Conservation (phyloP, 345 rosid species). For the Lepidium aucheri region DNA sequence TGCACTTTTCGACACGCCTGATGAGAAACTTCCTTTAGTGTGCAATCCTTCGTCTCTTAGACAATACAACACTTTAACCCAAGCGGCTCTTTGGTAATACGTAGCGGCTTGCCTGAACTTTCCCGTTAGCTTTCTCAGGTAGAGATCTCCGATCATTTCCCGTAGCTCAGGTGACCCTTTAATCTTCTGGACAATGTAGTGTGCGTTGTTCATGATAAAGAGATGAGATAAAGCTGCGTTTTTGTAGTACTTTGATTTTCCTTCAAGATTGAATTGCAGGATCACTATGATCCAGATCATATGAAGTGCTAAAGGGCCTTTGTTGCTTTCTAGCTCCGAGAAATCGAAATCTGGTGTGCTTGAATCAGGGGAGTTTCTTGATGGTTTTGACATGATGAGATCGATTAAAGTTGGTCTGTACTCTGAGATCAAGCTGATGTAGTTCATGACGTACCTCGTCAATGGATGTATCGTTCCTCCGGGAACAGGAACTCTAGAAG, state of each 20-base stretch:
- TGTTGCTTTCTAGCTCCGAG: slow-evolving; percentile 59
- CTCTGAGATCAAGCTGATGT: slow-evolving; percentile 89
- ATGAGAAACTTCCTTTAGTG: slow-evolving; percentile 74
- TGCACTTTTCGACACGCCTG: slow-evolving; percentile 79
- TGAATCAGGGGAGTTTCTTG: slow-evolving; percentile 67
- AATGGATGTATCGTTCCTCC: slow-evolving; percentile 96
- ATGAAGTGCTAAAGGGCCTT: slow-evolving; percentile 70
- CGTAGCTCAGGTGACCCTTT: slow-evolving; percentile 73
- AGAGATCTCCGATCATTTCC: slow-evolving; percentile 95
- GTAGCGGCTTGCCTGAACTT: slow-evolving; percentile 78
- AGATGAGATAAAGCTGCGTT: slow-evolving; percentile 66
- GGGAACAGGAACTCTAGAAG: slow-evolving; percentile 72
- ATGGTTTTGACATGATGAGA: slow-evolving; percentile 87
- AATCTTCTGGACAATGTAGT: slow-evolving; percentile 79
- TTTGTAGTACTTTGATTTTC: slow-evolving; percentile 74
- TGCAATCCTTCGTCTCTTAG: slow-evolving; percentile 88
- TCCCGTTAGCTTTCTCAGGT: slow-evolving; percentile 65
- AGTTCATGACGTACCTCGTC: slow-evolving; percentile 97
- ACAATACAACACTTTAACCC: slow-evolving; percentile 81
- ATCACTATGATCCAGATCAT: slow-evolving; percentile 88
- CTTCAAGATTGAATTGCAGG: slow-evolving; percentile 73
- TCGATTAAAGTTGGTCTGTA: slow-evolving; percentile 73
- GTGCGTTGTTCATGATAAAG: slow-evolving; percentile 92
- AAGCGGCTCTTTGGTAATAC: slow-evolving; percentile 86
- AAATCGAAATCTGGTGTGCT: slow-evolving; percentile 74